Conservation (phyloP, 768 basidiomycete genomes). For the Piloderma croceum region DNA sequence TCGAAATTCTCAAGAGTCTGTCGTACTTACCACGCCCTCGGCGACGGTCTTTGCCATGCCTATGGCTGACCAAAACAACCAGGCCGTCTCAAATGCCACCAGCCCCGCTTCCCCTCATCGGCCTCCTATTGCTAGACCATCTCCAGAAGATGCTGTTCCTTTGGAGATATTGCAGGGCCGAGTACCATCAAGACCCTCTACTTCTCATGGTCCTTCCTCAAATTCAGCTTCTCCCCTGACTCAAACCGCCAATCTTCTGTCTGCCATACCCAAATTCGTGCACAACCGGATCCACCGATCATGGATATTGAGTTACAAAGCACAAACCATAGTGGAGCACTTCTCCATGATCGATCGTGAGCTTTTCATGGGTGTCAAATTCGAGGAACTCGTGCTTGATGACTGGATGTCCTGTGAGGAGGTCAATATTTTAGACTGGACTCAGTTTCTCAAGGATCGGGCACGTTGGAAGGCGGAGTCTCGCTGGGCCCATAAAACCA, state of each 20-base stretch:
- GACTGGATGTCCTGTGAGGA: constrained; percentile 62
- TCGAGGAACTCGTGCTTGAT: constrained; percentile 79
- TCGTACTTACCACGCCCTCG: too few relatives aligned
- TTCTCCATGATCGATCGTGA: constrained; percentile 88
- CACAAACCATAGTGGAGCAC: constrained; percentile 64
- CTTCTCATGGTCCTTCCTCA: constrained; percentile 28
- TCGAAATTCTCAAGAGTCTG: too few relatives aligned
- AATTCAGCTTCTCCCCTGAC: constrained; percentile 17
- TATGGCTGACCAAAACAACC: too few relatives aligned
- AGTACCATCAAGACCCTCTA: constrained; percentile 35
- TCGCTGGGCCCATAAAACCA: constrained; percentile 54
- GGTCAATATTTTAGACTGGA: constrained; percentile 77
- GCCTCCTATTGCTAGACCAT: constrained; percentile 41
- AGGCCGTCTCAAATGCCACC: too few relatives aligned
- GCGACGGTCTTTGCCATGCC: too few relatives aligned
- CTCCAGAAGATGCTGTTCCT: constrained; percentile 58
- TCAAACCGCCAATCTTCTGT: constrained; percentile 11
- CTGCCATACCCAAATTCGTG: constrained; percentile 33
- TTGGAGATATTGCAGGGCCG: constrained; percentile 61
- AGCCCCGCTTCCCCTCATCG: constrained; percentile 29
- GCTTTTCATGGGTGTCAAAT: constrained; percentile 76
- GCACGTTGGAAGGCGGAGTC: constrained; percentile 62
- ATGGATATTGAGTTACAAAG: constrained; percentile 61
- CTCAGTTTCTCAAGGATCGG: constrained; percentile 71
- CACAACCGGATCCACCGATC: constrained; percentile 57